A percentile compares a stretch with the other conserved stretches of the same genome.
These are phyloP conservation scores for Gossypium stocksii DNA, from an alignment of 345 rosid species.

Conservation along the genomic window DNA sequence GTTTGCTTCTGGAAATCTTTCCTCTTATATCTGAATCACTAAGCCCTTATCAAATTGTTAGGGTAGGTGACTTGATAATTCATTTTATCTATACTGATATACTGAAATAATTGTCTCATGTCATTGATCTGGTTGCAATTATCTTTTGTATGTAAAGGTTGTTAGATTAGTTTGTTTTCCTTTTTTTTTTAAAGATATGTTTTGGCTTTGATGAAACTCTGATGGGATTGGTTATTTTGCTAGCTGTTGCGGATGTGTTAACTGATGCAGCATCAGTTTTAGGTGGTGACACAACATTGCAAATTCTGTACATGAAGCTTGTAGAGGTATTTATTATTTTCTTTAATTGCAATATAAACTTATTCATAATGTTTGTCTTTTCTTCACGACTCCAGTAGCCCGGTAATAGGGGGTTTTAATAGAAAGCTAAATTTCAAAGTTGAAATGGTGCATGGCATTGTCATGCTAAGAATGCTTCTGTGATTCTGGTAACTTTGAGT, in stretches of 20 bases:
- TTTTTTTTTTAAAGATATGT: background rate
- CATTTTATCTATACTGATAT: background rate
- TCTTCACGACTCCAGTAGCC: background rate
- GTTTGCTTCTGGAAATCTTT: background rate
- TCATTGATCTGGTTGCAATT: constrained; percentile 13
- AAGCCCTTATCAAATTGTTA: background rate
- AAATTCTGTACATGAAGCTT: constrained; percentile 82
- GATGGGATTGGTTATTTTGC: constrained; percentile 38
- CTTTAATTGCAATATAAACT: background rate
- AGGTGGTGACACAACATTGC: constrained; percentile 83
- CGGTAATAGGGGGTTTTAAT: background rate
- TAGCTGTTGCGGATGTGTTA: constrained; percentile 97
- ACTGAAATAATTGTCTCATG: background rate
- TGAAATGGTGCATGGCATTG: constrained; percentile 1
- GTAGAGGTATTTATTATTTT: constrained; percentile 56
- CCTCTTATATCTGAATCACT: background rate
- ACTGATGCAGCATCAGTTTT: constrained; percentile 86
- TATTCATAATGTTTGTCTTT: constrained; percentile 8
- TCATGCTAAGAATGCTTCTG: background rate
- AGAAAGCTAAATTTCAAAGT: background rate
- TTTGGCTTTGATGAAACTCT: constrained; percentile 25
- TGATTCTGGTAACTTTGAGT: background rate
- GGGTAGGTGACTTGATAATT: background rate
- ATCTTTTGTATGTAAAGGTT: constrained; percentile 18
- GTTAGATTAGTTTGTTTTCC: constrained; percentile 6